Percentiles rank a stretch among this genome's conserved stretches.
phyloP scores from a whole-genome alignment of 306 rosid species.

The Ceratonia siliqua region DNA sequence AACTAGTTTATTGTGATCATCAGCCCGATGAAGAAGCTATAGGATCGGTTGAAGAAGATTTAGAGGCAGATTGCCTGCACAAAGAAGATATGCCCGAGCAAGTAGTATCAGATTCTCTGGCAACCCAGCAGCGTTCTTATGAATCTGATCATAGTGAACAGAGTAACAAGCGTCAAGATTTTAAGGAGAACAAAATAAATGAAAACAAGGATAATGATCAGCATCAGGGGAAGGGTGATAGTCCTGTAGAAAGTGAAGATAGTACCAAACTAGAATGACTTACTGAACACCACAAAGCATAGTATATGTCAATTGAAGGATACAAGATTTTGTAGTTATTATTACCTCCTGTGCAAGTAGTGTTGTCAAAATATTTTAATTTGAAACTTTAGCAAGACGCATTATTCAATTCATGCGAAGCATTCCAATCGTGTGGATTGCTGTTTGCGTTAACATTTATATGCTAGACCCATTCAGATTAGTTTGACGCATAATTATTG shows the following conservation, averaged over 20 bases:
- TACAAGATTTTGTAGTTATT: conserved; percentile 7
- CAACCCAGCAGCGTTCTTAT: conserved; percentile 16
- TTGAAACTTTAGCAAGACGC: conserved; percentile 2
- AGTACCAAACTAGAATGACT: conserved; percentile 22
- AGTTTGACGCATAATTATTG: no score
- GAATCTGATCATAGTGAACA: conserved; percentile 30
- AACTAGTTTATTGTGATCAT: conserved; percentile 38
- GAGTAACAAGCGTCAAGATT: conserved; percentile 18
- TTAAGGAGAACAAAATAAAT: conserved; percentile 21
- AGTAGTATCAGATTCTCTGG: conserved; percentile 25
- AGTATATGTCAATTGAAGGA: conserved; percentile 6
- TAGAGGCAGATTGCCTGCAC: conserved; percentile 19
- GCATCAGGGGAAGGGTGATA: conserved; percentile 21
- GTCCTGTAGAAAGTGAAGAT: conserved; percentile 27
- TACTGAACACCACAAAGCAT: conserved; percentile 20
- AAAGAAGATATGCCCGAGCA: conserved; percentile 28
- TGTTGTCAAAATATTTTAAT: not conserved
- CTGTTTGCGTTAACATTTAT: not conserved
- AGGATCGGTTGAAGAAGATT: conserved; percentile 27
- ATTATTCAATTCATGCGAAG: not conserved
- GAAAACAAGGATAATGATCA: conserved; percentile 33
- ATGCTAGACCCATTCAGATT: not conserved
- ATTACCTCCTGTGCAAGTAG: conserved; percentile 17
- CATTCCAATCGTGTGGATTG: not conserved
- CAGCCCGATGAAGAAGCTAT: conserved; percentile 36